phyloP scores from a whole-genome alignment of 1,284 basidiomycete species.

The Termitomyces sp. region DNA sequence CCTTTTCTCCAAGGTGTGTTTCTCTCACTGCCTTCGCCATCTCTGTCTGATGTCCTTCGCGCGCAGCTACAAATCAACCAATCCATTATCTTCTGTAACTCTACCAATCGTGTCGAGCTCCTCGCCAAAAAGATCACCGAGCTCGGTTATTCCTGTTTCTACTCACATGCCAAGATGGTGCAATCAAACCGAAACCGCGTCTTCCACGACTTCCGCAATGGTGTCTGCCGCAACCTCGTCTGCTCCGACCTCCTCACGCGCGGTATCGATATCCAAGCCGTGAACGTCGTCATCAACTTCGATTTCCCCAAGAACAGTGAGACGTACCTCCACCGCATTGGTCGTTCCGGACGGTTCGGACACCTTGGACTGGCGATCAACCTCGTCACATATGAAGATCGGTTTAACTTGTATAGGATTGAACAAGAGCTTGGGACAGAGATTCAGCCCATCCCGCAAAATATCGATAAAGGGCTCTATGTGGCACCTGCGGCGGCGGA shows the following conservation, averaged over 20 bases:
- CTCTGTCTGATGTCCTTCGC: background rate
- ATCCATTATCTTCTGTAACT: slow-evolving; percentile 99
- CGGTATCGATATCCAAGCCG: slow-evolving; percentile 99
- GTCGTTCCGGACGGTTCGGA: slow-evolving; percentile 95
- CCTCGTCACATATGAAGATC: slow-evolving; percentile 92
- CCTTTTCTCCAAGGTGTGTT: slow-evolving; percentile 84
- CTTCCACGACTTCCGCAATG: slow-evolving; percentile 99
- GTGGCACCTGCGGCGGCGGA: slow-evolving; percentile 64
- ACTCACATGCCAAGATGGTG: slow-evolving; percentile 99
- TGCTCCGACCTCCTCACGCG: slow-evolving; percentile 95
- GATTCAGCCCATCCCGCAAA: slow-evolving; percentile 92
- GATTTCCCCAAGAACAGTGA: slow-evolving; percentile 99
- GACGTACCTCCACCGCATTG: slow-evolving; percentile 97
- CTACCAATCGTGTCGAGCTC: slow-evolving; percentile 98
- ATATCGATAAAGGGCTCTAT: slow-evolving; percentile 91
- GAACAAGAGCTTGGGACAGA: slow-evolving; percentile 98
- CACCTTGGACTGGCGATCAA: slow-evolving; percentile 98
- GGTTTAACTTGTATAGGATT: slow-evolving; percentile 96
- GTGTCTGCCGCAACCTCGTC: slow-evolving; percentile 96
- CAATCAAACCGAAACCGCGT: slow-evolving; percentile 98
- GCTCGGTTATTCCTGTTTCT: slow-evolving; percentile 99
- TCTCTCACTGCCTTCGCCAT: background rate
- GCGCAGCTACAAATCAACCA: slow-evolving; percentile 98
- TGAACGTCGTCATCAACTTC: slow-evolving; percentile 99
- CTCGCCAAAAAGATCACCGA: slow-evolving; percentile 99